Evolutionary conservation across 257 asterid species (phyloP).

Genomic region (Jasminum sambac): DNA sequence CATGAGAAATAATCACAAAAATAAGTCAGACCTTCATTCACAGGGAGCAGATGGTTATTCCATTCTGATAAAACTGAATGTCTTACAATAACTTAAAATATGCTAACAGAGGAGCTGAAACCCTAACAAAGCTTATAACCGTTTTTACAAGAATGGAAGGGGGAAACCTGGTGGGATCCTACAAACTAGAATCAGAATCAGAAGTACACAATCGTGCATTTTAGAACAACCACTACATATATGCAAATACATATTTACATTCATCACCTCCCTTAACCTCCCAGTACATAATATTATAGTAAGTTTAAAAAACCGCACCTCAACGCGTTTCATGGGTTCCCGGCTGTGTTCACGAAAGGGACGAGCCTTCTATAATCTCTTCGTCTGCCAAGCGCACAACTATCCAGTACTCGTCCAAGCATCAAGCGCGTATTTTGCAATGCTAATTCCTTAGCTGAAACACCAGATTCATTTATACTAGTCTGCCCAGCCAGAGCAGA

Average conservation of each 20-base stretch:
- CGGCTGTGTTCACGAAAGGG: constrained; percentile 83
- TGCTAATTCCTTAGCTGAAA: constrained; percentile 68
- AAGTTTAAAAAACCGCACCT: constrained; percentile 24
- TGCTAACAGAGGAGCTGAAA: constrained; percentile 24
- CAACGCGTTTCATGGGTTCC: constrained; percentile 39
- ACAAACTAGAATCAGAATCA: constrained; percentile 35
- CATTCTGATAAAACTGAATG: constrained; percentile 41
- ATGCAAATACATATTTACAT: constrained; percentile 41
- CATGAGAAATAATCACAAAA: not conserved
- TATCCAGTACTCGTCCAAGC: constrained; percentile 90
- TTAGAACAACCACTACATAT: constrained; percentile 30
- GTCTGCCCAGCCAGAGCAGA: constrained; percentile 37
- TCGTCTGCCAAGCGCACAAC: constrained; percentile 86
- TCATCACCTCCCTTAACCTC: constrained; percentile 27
- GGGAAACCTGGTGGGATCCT: constrained; percentile 26
- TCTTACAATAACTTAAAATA: constrained; percentile 9
- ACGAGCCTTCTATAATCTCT: constrained; percentile 90
- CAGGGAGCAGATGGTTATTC: constrained; percentile 18
- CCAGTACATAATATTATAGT: constrained; percentile 25
- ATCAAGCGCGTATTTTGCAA: constrained; percentile 81
- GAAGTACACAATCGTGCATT: constrained; percentile 36
- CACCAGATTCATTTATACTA: constrained; percentile 50
- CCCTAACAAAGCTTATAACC: constrained; percentile 9
- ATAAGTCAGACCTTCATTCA: not conserved
- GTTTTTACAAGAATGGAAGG: constrained; percentile 27